Percentiles rank a stretch among this genome's conserved stretches.
phyloP scores from a whole-genome alignment of 2,329 filamentous ascomycete species.

The Orbilia quercus region DNA sequence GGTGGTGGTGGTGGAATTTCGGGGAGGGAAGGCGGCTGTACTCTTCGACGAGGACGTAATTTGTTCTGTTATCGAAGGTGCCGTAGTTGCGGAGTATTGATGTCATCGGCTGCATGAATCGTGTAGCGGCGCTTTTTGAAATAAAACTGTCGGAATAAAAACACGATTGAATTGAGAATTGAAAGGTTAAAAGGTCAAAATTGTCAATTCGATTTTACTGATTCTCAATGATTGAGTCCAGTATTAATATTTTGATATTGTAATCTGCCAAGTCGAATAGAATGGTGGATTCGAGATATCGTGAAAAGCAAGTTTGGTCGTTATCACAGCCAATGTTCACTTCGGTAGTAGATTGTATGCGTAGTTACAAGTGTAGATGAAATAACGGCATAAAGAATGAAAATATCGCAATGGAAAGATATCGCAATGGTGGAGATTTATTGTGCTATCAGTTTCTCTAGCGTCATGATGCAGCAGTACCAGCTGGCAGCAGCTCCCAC shows the following conservation, averaged over 20 bases:
- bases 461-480: constrained; percentile 49
- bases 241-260: no score
- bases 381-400: neutral
- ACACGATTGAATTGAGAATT: neutral
- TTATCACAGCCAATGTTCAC: neutral
- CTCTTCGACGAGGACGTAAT: constrained; percentile 58
- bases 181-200: no score
- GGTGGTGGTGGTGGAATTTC: neutral
- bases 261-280: no score
- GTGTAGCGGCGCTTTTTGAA: neutral
- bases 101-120: constrained; percentile 21
- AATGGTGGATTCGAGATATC: neutral
- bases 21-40: constrained; percentile 34
- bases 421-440: constrained; percentile 35
- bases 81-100: constrained; percentile 48
- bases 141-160: neutral
- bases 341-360: constrained; percentile 12
- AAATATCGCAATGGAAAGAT: constrained; percentile 40
- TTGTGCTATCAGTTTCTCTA: constrained; percentile 40
- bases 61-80: constrained; percentile 50
- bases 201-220: no score
- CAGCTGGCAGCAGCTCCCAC: no score
- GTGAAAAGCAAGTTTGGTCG: neutral
- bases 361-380: constrained; percentile 23
- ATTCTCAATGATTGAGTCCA: no score